phyloP scores from a whole-genome alignment of 805 yeast species.

The Myxozyma monticola region DNA sequence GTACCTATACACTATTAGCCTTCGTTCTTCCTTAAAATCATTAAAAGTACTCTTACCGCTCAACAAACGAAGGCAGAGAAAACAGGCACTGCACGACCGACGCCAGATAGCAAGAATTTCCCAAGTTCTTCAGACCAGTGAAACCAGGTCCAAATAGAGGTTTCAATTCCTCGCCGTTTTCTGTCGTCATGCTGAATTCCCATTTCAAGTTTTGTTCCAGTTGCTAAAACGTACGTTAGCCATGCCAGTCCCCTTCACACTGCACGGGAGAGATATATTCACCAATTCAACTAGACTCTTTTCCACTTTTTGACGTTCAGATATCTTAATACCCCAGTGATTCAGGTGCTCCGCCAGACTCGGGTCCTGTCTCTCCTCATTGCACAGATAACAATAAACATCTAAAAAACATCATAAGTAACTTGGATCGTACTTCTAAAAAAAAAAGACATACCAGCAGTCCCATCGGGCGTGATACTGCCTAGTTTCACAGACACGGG shows the following conservation, averaged over 20 bases:
- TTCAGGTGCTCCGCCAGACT: slow-evolving; percentile 49
- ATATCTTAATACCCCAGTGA: slow-evolving; percentile 67
- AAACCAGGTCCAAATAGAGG: slow-evolving; percentile 74
- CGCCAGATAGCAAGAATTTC: slow-evolving; percentile 89
- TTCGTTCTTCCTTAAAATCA: too few relatives aligned
- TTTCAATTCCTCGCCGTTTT: slow-evolving; percentile 60
- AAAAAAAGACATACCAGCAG: slow-evolving; percentile 42
- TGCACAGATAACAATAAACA: slow-evolving; percentile 82
- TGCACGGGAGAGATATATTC: neutral
- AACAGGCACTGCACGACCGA: slow-evolving; percentile 76
- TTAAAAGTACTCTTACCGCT: too few relatives aligned
- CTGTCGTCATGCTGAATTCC: slow-evolving; percentile 82
- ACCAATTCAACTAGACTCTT: slow-evolving; percentile 77
- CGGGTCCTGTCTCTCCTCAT: slow-evolving; percentile 84
- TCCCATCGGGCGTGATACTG: slow-evolving; percentile 70
- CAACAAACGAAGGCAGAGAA: slow-evolving; percentile 40
- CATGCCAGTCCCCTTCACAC: too few relatives aligned
- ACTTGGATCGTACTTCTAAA: neutral
- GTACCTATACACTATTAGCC: slow-evolving; percentile 29
- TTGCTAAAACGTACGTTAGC: slow-evolving; percentile 43
- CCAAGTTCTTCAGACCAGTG: slow-evolving; percentile 85
- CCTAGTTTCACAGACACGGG: slow-evolving; percentile 89
- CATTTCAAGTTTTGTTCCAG: slow-evolving; percentile 90
- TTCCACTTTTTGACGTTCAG: slow-evolving; percentile 67
- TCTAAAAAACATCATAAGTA: slow-evolving; percentile 45